These are phyloP conservation scores for Yamadazyma olivae DNA, from an alignment of 805 yeast species.

Conservation along the genomic window DNA sequence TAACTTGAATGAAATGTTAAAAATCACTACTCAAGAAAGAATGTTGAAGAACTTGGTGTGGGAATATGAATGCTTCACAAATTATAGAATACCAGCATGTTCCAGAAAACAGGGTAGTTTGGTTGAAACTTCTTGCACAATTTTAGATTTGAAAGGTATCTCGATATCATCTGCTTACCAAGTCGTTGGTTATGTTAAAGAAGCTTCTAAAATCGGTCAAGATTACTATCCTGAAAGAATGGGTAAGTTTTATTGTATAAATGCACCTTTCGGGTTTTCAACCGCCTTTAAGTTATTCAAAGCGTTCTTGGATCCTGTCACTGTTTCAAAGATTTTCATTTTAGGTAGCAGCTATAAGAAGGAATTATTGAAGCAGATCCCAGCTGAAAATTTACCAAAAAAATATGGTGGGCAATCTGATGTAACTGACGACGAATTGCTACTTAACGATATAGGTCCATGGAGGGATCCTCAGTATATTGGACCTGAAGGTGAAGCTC, in stretches of 20 bases:
- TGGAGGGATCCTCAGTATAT: conserved; percentile 90
- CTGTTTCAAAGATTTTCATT: conserved; percentile 91
- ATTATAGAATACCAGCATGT: conserved; percentile 87
- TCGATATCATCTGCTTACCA: conserved; percentile 80
- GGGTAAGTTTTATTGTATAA: conserved; percentile 95
- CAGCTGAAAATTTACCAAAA: conserved; percentile 85
- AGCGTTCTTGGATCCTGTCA: conserved; percentile 95
- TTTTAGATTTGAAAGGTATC: conserved; percentile 92
- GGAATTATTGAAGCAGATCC: conserved; percentile 88
- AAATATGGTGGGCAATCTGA: conserved; percentile 85
- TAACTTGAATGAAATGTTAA: conserved; percentile 85
- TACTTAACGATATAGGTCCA: conserved; percentile 90
- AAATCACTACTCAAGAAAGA: conserved; percentile 91
- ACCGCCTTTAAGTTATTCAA: conserved; percentile 89
- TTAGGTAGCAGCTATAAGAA: conserved; percentile 74
- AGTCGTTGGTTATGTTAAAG: conserved; percentile 84
- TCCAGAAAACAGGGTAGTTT: conserved; percentile 75
- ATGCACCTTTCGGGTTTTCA: conserved; percentile 96
- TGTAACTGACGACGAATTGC: conserved; percentile 75
- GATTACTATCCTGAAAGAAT: conserved; percentile 98
- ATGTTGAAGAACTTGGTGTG: conserved; percentile 94
- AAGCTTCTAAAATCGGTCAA: conserved; percentile 93
- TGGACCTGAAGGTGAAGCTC: conserved; percentile 96
- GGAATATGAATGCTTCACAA: conserved; percentile 93
- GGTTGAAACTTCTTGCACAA: conserved; percentile 95